Conservation (phyloP, 805 yeast species). For the Brettanomyces sp. region DNA sequence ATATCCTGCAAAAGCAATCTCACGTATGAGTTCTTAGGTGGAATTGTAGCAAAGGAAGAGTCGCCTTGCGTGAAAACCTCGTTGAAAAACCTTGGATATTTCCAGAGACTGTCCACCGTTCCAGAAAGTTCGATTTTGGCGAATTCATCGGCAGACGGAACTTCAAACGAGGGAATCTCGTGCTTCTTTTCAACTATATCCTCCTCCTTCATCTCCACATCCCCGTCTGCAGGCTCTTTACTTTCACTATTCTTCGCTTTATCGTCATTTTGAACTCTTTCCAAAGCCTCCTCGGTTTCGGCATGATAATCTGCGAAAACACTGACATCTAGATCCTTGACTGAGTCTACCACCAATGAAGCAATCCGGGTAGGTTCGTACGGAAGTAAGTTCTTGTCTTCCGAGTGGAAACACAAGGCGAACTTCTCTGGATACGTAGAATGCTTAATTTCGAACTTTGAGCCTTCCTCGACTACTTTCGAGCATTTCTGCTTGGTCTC, state of each 20-base stretch:
- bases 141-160: slow-evolving; percentile 29
- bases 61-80: slow-evolving; percentile 49
- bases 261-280: not conserved
- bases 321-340: slow-evolving; percentile 30
- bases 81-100: slow-evolving; percentile 48
- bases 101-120: slow-evolving; percentile 61
- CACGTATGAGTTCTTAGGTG: slow-evolving; percentile 39
- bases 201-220: slow-evolving; percentile 1
- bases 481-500: slow-evolving; percentile 26
- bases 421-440: slow-evolving; percentile 2
- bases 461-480: slow-evolving; percentile 38
- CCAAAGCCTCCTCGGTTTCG: slow-evolving; percentile 1
- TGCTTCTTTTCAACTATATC: slow-evolving; percentile 7
- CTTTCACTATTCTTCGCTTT: not conserved
- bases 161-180: slow-evolving; percentile 14
- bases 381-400: slow-evolving; percentile 31
- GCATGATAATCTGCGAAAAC: slow-evolving; percentile 28
- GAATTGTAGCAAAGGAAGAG: slow-evolving; percentile 50
- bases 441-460: slow-evolving; percentile 9
- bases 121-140: slow-evolving; percentile 28
- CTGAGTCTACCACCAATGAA: slow-evolving; percentile 43
- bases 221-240: slow-evolving; percentile 1
- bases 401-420: slow-evolving; percentile 30
- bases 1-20: slow-evolving; percentile 68
- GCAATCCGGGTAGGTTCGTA: slow-evolving; percentile 42